These are phyloP conservation scores for Dryadomyces quercus-mongolicae DNA, from an alignment of 2,329 filamentous ascomycete genomes.

Conservation along the genomic window DNA sequence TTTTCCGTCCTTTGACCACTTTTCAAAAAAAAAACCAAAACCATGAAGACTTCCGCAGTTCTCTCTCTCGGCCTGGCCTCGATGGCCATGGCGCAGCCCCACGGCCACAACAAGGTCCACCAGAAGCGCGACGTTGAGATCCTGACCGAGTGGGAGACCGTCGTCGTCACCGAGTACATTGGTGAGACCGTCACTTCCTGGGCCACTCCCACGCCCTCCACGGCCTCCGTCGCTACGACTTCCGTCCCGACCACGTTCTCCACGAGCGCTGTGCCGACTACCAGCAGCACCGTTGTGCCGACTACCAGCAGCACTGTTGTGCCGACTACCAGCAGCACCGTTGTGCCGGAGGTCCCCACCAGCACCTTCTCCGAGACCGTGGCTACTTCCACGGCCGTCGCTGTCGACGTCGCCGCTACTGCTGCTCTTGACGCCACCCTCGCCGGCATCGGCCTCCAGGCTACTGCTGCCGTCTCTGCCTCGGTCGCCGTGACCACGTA, in stretches of 20 bases:
- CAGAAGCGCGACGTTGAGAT: conserved; percentile 28
- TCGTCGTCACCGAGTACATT: conserved; percentile 35
- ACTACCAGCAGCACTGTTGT: not conserved
- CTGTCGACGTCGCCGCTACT: not conserved
- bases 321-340: no score
- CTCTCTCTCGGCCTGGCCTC: conserved; percentile 27
- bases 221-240: not conserved
- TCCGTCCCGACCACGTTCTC: not conserved
- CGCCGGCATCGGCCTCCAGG: conserved; percentile 11
- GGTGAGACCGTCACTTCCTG: conserved; percentile 36
- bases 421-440: conserved; percentile 11
- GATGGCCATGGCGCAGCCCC: conserved; percentile 37
- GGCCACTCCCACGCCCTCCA: conserved; percentile 15
- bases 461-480: conserved; percentile 12
- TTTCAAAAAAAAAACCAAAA: conserved; percentile 9
- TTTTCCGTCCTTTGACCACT: not conserved
- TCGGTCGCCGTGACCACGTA: conserved; percentile 16
- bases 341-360: not conserved
- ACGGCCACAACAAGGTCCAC: conserved; percentile 24
- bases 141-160: conserved; percentile 37
- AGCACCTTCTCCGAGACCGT: not conserved
- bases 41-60: conserved; percentile 30
- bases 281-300: no score
- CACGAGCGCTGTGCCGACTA: not conserved
- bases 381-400: no score